phyloP scores from a whole-genome alignment of 1,139 yeast genomes.

The Scheffersomyces parashehatae region DNA sequence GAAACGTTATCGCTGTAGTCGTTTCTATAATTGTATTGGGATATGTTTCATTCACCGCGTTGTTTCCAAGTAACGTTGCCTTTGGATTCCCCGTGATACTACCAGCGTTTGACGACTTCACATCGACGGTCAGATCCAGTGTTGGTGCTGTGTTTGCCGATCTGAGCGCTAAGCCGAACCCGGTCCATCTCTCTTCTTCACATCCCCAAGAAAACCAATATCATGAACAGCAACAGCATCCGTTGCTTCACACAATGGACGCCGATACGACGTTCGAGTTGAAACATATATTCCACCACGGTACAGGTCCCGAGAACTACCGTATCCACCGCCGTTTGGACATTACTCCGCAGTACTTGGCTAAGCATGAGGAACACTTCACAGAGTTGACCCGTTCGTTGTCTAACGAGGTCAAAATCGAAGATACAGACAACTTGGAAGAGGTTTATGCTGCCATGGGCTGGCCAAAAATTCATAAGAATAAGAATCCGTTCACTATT shows the following conservation, averaged over 20 bases:
- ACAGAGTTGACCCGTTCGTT: conserved; percentile 4
- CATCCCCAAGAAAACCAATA: too few species aligned
- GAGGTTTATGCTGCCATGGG: conserved; percentile 28
- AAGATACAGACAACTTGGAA: conserved; percentile 21
- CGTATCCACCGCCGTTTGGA: conserved; percentile 47
- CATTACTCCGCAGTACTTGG: conserved; percentile 40
- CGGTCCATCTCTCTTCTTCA: too few species aligned
- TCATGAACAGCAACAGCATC: not conserved
- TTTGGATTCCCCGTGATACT: too few species aligned
- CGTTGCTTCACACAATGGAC: conserved; percentile 2
- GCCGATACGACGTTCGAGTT: conserved; percentile 25
- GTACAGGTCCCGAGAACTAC: conserved; percentile 37
- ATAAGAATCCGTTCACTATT: conserved; percentile 46
- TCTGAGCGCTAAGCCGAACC: too few species aligned
- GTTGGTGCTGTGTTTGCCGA: too few species aligned
- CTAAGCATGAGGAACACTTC: conserved; percentile 13
- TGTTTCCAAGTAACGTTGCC: too few species aligned
- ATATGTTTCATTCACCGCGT: too few species aligned
- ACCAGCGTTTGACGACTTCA: too few species aligned
- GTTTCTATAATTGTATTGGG: too few species aligned
- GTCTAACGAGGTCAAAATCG: conserved; percentile 5
- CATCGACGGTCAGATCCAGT: too few species aligned
- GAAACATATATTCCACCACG: conserved; percentile 55
- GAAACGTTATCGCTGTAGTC: too few species aligned
- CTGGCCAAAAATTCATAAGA: conserved; percentile 40